These are phyloP conservation scores for Tylopilus felleus DNA, from an alignment of 768 basidiomycete genomes.

Conservation along the genomic window DNA sequence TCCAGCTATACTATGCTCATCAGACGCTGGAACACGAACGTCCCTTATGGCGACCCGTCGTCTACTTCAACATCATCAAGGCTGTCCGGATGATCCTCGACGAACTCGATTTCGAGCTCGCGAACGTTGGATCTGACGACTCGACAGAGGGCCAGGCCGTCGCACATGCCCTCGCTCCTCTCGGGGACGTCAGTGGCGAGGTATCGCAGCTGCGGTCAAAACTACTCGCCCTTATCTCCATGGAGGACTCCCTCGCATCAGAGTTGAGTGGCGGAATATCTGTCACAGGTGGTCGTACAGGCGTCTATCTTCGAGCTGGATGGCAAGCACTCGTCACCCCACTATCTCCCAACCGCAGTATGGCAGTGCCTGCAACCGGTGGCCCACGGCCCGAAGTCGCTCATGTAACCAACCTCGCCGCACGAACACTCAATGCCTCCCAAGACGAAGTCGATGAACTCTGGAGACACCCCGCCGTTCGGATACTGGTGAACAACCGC, in stretches of 20 bases:
- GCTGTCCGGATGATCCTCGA: conserved; percentile 72
- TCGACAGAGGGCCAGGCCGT: conserved; percentile 31
- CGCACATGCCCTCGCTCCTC: conserved; percentile 30
- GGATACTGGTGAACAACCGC: conserved; percentile 50
- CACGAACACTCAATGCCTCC: conserved; percentile 48
- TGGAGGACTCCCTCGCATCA: conserved; percentile 65
- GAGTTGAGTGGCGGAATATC: conserved; percentile 66
- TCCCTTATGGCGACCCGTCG: conserved; percentile 72
- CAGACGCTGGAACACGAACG: conserved; percentile 67
- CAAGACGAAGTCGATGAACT: conserved; percentile 56
- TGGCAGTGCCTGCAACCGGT: conserved; percentile 36
- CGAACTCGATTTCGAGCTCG: conserved; percentile 61
- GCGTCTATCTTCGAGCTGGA: conserved; percentile 66
- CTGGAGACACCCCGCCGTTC: conserved; percentile 70
- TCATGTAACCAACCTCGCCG: conserved; percentile 51
- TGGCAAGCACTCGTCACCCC: conserved; percentile 63
- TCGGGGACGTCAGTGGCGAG: conserved; percentile 39
- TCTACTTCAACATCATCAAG: conserved; percentile 82
- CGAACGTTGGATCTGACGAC: conserved; percentile 28
- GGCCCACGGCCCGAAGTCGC: conserved; percentile 30
- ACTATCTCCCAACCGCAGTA: conserved; percentile 39
- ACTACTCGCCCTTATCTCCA: conserved; percentile 60
- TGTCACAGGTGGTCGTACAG: conserved; percentile 55
- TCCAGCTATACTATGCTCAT: conserved; percentile 77
- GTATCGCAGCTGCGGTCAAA: conserved; percentile 51